Conservation (phyloP, 257 asterid species). For the Catharanthus roseus region DNA sequence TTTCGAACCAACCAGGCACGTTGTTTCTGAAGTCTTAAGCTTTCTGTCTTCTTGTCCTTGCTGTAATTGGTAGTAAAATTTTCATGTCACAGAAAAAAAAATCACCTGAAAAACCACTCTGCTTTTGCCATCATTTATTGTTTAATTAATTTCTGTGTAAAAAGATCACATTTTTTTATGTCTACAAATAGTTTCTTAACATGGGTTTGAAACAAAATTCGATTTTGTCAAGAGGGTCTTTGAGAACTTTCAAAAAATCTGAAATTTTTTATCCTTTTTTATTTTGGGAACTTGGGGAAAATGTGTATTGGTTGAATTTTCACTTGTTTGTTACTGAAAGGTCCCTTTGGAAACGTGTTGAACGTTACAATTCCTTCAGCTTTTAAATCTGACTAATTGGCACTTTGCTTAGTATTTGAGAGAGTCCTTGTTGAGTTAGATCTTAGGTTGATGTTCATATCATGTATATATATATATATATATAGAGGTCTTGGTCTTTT, state of each 20-base stretch:
- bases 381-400: conserved; percentile 23
- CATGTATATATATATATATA: no score
- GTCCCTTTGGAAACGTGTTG: conserved; percentile 32
- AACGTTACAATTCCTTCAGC: conserved; percentile 22
- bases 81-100: conserved; percentile 3
- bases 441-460: conserved; percentile 14
- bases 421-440: conserved; percentile 21
- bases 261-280: conserved; percentile 3
- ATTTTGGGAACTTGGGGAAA: background rate
- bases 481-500: conserved; percentile 19
- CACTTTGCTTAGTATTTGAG: conserved; percentile 36
- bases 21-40: conserved; percentile 42
- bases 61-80: conserved; percentile 7
- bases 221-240: conserved; percentile 1
- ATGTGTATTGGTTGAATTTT: conserved; percentile 1
- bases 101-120: conserved; percentile 13
- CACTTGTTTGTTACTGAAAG: conserved; percentile 35
- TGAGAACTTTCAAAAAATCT: background rate
- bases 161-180: background rate
- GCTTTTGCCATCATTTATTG: background rate
- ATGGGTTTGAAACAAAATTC: conserved; percentile 12
- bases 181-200: background rate
- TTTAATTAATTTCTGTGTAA: conserved; percentile 2
- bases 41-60: conserved; percentile 11
- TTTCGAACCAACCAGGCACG: conserved; percentile 33